phyloP scores from a whole-genome alignment of 179 eudicot species.

The Vitellaria paradoxa region DNA sequence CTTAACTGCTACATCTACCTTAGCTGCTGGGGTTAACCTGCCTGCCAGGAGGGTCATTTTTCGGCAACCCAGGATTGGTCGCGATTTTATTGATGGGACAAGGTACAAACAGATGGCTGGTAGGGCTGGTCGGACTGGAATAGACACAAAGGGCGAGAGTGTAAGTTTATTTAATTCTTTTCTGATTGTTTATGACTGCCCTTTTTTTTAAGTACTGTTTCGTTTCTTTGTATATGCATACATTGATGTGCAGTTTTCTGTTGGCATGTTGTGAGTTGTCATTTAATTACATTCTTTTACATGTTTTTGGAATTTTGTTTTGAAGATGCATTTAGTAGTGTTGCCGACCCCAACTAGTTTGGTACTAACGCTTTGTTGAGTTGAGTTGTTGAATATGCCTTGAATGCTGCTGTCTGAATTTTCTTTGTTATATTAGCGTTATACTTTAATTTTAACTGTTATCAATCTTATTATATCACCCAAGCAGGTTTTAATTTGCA shows the following conservation, averaged over 20 bases:
- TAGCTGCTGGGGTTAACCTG: slow-evolving; percentile 98
- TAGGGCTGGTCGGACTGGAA: slow-evolving; percentile 99
- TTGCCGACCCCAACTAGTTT: no score
- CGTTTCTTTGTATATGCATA: slow-evolving; percentile 4
- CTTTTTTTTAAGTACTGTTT: not conserved
- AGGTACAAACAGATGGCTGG: slow-evolving; percentile 98
- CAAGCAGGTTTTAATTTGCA: slow-evolving; percentile 83
- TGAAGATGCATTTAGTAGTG: not conserved
- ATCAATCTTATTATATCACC: slow-evolving; percentile 13
- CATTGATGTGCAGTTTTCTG: not conserved
- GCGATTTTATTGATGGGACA: slow-evolving; percentile 94
- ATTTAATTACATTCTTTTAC: not conserved
- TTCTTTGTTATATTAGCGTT: not conserved
- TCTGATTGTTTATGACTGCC: not conserved
- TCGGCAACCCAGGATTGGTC: slow-evolving; percentile 96
- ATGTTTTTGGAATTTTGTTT: slow-evolving; percentile 9
- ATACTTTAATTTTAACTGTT: not conserved
- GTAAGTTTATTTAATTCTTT: slow-evolving; percentile 41
- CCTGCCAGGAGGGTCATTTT: slow-evolving; percentile 98
- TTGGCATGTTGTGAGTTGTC: not conserved
- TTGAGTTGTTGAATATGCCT: not conserved
- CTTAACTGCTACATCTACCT: slow-evolving; percentile 95
- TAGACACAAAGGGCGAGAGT: slow-evolving; percentile 99
- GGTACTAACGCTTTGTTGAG: no score
- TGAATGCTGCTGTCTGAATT: not conserved